phyloP scores from a whole-genome alignment of 495 filamentous ascomycete species.

The Opeltia flavorubescens region DNA sequence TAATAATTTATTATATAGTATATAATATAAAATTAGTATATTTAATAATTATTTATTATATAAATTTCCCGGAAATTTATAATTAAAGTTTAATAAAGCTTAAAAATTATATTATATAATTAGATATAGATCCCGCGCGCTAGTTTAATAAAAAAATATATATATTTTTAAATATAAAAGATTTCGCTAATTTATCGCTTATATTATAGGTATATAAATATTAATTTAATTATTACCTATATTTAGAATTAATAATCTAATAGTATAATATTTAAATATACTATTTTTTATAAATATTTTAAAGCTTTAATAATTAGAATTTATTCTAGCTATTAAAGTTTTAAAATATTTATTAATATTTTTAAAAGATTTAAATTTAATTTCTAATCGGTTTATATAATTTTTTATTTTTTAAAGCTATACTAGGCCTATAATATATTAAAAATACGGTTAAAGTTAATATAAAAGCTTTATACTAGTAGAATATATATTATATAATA shows the following conservation, averaged over 20 bases:
- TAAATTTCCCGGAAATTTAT: neutral
- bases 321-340: neutral
- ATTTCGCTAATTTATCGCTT: neutral
- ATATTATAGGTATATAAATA: too few species aligned
- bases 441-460: too few species aligned
- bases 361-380: slow-evolving; percentile 5
- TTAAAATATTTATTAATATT: neutral
- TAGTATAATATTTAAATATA: neutral
- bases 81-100: too few species aligned
- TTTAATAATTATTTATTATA: neutral
- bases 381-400: slow-evolving; percentile 7
- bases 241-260: neutral
- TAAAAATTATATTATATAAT: too few species aligned
- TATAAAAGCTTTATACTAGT: too few species aligned
- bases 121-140: too few species aligned
- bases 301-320: neutral
- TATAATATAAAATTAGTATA: neutral
- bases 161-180: neutral
- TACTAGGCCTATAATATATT: too few species aligned
- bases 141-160: too few species aligned
- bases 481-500: too few species aligned
- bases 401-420: too few species aligned
- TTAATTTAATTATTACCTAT: neutral
- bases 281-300: neutral
- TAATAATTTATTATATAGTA: neutral